Base-by-base conservation (phyloP, 2,329 filamentous ascomycete species). In the Fusarium sarcochroum region DNA sequence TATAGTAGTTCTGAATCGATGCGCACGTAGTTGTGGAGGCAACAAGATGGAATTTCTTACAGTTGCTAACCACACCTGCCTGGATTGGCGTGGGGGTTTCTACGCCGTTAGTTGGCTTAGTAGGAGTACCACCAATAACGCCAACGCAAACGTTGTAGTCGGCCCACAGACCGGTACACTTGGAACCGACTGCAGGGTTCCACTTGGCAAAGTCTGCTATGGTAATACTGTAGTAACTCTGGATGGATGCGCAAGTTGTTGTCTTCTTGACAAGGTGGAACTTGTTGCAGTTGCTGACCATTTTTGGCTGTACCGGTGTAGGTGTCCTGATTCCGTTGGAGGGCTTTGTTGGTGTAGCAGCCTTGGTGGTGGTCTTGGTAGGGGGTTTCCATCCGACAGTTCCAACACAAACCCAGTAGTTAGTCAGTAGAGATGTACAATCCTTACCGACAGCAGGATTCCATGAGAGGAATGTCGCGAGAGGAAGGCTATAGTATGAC, bases 121-220 rank as follows among this genome's bases (percentile, higher is more conserved):
- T 51, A 2, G 48, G 48, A 21, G 34, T 47, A 40, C 41, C 21
- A 17, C 62, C 49, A 34, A 38, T 23, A 5, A 23, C 23, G 7
- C 23, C 23, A 32, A 38, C 34, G 5, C 44, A 40, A 5, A 55
- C 34, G 17, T 20, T 18, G 14, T 32, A 49, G 21, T 37, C 52
- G 2, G 23, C 20, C 18, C 13, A 50, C 23, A 55, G n/a, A 27
- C 32, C 25, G 7, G 15, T 40, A 14, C 52, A 55, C 13, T 27
- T n/a, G 14, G 44, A 38, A 1, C 59, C 55, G 2, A 63, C 30
- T 10, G 42, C 27, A 15, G 66, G 63, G 23, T 71, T 60, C 59
- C 45, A 68, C 27, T 51, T 52, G 3, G 20, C n/a, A n/a, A 13
- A 13, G 58, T 49, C 6, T 57, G n/a, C 27, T 20, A 58, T 45